phyloP scores from a whole-genome alignment of 169 alveolate genomes.

The Ichthyophthirius multifiliis region DNA sequence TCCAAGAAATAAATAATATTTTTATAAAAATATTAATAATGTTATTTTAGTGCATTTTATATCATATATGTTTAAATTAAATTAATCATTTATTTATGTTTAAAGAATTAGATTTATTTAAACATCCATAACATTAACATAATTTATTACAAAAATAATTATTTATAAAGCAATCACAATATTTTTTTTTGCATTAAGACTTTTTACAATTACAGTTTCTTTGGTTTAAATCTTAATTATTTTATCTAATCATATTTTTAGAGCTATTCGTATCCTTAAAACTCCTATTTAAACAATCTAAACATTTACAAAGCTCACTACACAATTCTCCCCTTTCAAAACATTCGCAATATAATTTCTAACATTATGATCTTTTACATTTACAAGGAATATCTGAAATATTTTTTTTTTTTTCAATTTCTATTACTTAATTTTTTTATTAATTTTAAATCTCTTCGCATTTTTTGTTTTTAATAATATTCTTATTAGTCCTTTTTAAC shows the following conservation, averaged over 20 bases:
- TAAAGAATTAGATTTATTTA: no score
- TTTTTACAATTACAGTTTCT: not conserved
- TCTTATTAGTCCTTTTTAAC: no score
- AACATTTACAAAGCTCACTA: not conserved
- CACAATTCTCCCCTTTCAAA: not conserved
- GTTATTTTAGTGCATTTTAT: no score
- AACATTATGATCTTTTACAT: not conserved
- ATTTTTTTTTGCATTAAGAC: not conserved
- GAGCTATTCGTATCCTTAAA: not conserved
- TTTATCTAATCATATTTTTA: not conserved
- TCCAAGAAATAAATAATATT: no score
- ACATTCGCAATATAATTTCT: not conserved
- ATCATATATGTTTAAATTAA: no score
- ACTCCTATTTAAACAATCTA: not conserved
- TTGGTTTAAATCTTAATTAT: not conserved
- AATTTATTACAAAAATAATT: no score
- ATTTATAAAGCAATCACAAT: slow-evolving; percentile 3
- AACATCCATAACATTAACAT: no score
- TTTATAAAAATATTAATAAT: no score
- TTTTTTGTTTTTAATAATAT: no score
- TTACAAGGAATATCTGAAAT: not conserved
- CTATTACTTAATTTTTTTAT: no score
- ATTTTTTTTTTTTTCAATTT: not conserved
- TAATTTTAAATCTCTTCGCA: no score
- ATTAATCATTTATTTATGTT: no score